Conservation (phyloP, 2,329 filamentous ascomycete genomes). For the Endoconidiophora polonica region DNA sequence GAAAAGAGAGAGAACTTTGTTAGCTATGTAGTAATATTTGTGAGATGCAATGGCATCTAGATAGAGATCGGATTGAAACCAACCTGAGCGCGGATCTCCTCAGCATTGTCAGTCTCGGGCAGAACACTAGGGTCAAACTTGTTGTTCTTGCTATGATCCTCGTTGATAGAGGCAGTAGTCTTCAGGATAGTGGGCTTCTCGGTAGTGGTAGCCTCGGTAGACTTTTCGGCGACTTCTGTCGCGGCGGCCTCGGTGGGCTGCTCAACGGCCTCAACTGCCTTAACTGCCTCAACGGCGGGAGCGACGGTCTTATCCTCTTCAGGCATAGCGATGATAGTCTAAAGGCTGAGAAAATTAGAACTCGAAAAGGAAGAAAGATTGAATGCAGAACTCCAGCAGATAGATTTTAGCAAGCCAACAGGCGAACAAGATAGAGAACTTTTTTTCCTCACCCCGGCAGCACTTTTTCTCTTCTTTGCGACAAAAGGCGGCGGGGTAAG, state of each 20-base stretch:
- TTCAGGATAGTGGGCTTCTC: conserved; percentile 24
- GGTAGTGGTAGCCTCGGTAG: conserved; percentile 10
- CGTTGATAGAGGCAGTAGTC: conserved; percentile 26
- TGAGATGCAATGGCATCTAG: conserved; percentile 1
- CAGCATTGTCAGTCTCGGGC: conserved; percentile 58
- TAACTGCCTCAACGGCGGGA: conserved; percentile 15
- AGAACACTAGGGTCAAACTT: conserved; percentile 55
- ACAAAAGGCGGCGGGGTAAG: conserved; percentile 12
- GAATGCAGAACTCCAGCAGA: neutral
- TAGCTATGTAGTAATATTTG: neutral
- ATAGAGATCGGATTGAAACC: conserved; percentile 13
- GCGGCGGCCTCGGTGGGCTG: conserved; percentile 16
- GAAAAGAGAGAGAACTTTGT: neutral
- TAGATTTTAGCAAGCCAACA: neutral
- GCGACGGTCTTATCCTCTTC: conserved; percentile 11
- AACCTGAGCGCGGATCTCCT: conserved; percentile 71
- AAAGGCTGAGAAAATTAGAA: neutral
- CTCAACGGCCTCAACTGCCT: conserved; percentile 12
- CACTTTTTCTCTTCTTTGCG: conserved; percentile 6
- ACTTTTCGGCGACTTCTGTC: conserved; percentile 16
- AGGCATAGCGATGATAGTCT: conserved; percentile 3
- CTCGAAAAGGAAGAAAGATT: neutral
- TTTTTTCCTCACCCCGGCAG: conserved; percentile 1
- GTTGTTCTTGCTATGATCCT: conserved; percentile 35
- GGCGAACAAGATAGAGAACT: conserved; percentile 3